Evolutionary conservation across 106 monocot genomes (phyloP).

Genomic region (Dioscorea dumetorum): DNA sequence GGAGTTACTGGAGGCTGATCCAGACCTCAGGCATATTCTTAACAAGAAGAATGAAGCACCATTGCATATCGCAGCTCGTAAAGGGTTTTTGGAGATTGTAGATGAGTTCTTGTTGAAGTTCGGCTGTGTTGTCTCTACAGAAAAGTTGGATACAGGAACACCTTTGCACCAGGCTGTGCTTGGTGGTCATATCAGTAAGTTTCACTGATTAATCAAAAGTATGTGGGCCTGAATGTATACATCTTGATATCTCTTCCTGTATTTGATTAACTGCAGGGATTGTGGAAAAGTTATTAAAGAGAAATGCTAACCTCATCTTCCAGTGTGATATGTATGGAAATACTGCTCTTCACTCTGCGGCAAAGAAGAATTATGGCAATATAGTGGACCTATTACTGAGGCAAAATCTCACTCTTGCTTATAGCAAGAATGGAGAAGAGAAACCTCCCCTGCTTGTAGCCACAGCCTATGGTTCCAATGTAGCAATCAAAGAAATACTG

Average conservation of each 20-base stretch:
- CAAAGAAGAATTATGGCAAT: conserved; percentile 14
- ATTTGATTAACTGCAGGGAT: conserved; percentile 12
- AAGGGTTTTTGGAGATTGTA: conserved; percentile 18
- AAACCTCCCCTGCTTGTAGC: conserved; percentile 29
- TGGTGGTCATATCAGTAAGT: conserved; percentile 30
- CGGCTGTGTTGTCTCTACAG: conserved; percentile 7
- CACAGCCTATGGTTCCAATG: conserved; percentile 10
- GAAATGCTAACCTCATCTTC: conserved; percentile 12
- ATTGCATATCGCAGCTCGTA: conserved; percentile 29
- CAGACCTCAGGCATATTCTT: conserved; percentile 6
- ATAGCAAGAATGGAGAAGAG: conserved; percentile 3
- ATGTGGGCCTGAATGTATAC: no score
- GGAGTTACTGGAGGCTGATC: conserved; percentile 19
- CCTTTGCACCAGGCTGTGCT: conserved; percentile 42
- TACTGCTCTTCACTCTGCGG: conserved; percentile 36
- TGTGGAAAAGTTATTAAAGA: conserved; percentile 11
- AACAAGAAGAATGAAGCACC: conserved; percentile 28
- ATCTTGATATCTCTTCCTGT: no score
- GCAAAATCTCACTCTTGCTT: conserved; percentile 13
- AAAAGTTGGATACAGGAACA: conserved; percentile 13
- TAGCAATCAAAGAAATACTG: conserved; percentile 21
- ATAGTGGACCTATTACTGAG: conserved; percentile 23
- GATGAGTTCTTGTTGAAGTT: conserved; percentile 11
- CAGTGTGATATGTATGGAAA: conserved; percentile 6
- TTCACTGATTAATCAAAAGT: no score